Base-by-base conservation (phyloP, 805 yeast genomes). In the Suhomyces sp. region DNA sequence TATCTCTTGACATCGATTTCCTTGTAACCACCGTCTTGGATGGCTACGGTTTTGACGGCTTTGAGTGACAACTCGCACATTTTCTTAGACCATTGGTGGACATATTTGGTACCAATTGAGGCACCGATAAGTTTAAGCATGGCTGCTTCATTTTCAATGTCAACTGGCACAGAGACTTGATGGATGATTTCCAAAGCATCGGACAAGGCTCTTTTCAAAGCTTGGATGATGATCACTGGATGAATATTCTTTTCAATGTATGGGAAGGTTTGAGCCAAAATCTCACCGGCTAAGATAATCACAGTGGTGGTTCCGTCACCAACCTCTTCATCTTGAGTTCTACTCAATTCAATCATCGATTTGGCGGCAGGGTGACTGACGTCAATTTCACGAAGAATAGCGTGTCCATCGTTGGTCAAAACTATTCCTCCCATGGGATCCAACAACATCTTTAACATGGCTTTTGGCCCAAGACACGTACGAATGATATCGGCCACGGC, bases 291-390 rank as follows among this genome's bases (percentile, higher is more conserved):
- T 51, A 93, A 76, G 57, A 94, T 93, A 64, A 94, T 94, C 50
- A 94, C 99, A 7, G 97, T 87, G 22, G 99, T 94, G 54, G 99
- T 92, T 55, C 98, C 98, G 65, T 94, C 99, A 51, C 99, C 99
- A 53, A 83, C 99, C 74, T 93, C 99, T 74, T 93, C 99, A 67
- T 93, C 99, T 75, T 93, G 97, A 6, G 99, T 92, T 74, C 99
- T 83, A 63, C 94, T 85, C 59, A 94, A 81, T 73, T 94, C 99
- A 65, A 94, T 88, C 98, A 94, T 94, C 29, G 96, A 87, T 73
- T 94, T 94, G 45, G 99, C 99, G 4, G 99, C 99, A 9, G 99
- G 99, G 68, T 94, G 99, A 3, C 97, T 91, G 51, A 88, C 96
- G 67, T 93, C 98, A 60, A 94, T 94, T 68, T 94, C 99, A 66